Evolutionary conservation across 306 rosid genomes (phyloP), one percentile per base, ranked within the genome.

Genomic region (Cicer judaicum): DNA sequence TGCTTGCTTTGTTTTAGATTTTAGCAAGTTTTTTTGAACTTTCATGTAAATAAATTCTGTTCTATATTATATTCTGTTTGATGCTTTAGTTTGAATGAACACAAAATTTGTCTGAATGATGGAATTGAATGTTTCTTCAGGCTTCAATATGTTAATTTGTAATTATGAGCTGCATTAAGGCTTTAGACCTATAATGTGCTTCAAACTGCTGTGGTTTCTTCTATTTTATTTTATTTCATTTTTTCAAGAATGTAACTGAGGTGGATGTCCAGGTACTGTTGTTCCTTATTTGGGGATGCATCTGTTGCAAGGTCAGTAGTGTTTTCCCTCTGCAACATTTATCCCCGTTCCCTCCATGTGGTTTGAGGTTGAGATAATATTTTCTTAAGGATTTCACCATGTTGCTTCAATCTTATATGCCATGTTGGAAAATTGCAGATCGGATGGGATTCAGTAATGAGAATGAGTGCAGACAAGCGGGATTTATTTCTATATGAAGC

Each of bases 401-500:
- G 47, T 68, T 76, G 43, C 64, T 49, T 64, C 72, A 74, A 57
- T 75, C 75, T 79, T 64, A 80, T 43, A 63, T 47, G 2, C 44
- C 54, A 19, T 50, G 10, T 67, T 48, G 76, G 72, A 77, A 80
- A 66, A 64, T 59, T 87, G 84, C 87, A 95, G 99, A 67, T 92
- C 75, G 97, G 98, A 83, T 95, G 99, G 98, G 92, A 89, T 81
- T 92, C 99, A 67, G 99, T 95, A 42, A 95, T 95, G 99, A 86
- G 96, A 85, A 95, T 95, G 99, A 92, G 99, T 77, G 96, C 73
- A 46, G 97, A 95, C 88, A 80, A 90, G 82, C 89, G 92, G 73
- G 97, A 89, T 79, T 84, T 95, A 64, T 95, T 95, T 85, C 81
- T 95, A 49, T 95, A 95, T 0, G 99, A 95, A 80, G 98, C 99